phyloP scores from a whole-genome alignment of 108 stramenopile species.

The Tribonema minus region DNA sequence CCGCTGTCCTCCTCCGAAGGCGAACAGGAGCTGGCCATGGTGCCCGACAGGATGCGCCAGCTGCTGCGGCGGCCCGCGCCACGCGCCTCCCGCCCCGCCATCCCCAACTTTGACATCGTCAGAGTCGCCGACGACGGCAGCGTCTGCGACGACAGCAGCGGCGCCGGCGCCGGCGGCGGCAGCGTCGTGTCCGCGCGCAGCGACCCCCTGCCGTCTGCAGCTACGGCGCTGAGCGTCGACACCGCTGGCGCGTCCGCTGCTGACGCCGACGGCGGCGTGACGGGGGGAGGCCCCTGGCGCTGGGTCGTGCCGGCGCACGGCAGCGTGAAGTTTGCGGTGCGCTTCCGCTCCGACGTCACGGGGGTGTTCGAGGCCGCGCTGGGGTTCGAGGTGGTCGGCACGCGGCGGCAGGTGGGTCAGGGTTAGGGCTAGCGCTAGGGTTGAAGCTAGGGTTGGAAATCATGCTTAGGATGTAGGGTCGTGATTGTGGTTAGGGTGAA shows the following conservation, averaged over 20 bases:
- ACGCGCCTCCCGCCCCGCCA: constrained; percentile 15
- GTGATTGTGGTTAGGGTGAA: too few species aligned
- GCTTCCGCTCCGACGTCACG: constrained; percentile 30
- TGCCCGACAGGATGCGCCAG: constrained; percentile 28
- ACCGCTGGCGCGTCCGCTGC: neutral
- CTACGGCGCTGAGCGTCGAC: neutral
- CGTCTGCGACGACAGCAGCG: neutral
- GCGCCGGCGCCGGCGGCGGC: neutral
- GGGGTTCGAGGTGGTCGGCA: constrained; percentile 58
- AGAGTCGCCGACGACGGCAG: neutral
- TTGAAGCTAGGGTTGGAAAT: too few species aligned
- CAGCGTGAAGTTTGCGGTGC: constrained; percentile 40
- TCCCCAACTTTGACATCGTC: constrained; percentile 14
- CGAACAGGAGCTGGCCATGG: constrained; percentile 1
- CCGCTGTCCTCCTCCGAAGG: neutral
- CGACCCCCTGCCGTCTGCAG: neutral
- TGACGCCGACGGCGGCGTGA: neutral
- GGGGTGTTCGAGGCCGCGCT: constrained; percentile 48
- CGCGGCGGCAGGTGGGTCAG: constrained; percentile 28
- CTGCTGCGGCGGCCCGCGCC: constrained; percentile 22
- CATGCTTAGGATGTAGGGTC: too few species aligned
- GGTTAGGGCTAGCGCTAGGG: too few species aligned
- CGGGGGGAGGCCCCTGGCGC: constrained; percentile 13
- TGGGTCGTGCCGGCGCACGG: constrained; percentile 52
- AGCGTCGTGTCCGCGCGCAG: constrained; percentile 50